Percentiles rank a stretch among this genome's conserved stretches.
Conservation (phyloP, 306 rosid species). For the Ammopiptanthus mongolicus region DNA sequence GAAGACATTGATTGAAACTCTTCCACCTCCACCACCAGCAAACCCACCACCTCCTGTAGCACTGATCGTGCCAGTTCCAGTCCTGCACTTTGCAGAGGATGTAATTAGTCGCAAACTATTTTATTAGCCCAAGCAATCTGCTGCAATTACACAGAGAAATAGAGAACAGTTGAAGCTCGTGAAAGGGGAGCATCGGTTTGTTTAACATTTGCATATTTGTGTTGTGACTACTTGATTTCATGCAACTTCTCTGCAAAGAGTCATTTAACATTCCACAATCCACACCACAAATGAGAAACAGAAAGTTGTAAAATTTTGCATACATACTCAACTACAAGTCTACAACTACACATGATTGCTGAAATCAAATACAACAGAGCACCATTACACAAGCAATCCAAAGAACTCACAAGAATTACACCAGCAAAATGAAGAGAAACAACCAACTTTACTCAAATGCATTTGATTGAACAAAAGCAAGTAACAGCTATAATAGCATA, state of each 20-base stretch:
- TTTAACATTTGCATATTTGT: neutral
- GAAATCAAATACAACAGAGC: neutral
- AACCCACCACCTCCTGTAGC: slow-evolving; percentile 88
- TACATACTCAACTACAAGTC: neutral
- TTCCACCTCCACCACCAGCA: slow-evolving; percentile 98
- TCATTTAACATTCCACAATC: slow-evolving; percentile 2
- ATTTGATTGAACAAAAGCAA: slow-evolving; percentile 4
- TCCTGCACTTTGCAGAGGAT: slow-evolving; percentile 63
- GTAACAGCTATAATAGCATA: neutral
- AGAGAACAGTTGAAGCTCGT: slow-evolving; percentile 4
- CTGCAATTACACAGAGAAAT: slow-evolving; percentile 18
- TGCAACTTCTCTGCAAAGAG: neutral
- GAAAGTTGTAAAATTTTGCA: neutral
- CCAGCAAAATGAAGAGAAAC: neutral
- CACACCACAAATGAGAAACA: neutral
- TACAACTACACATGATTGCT: neutral
- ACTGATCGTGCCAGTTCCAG: slow-evolving; percentile 80
- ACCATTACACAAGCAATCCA: neutral
- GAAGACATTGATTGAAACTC: slow-evolving; percentile 73
- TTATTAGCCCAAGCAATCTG: slow-evolving; percentile 22
- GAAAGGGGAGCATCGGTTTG: neutral
- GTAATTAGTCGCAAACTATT: slow-evolving; percentile 29
- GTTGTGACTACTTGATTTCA: slow-evolving; percentile 1
- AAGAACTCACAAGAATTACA: neutral
- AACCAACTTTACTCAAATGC: neutral